These are phyloP conservation scores for Colletotrichum sp. DNA, from an alignment of 2,329 filamentous ascomycete species.

Conservation along the genomic window DNA sequence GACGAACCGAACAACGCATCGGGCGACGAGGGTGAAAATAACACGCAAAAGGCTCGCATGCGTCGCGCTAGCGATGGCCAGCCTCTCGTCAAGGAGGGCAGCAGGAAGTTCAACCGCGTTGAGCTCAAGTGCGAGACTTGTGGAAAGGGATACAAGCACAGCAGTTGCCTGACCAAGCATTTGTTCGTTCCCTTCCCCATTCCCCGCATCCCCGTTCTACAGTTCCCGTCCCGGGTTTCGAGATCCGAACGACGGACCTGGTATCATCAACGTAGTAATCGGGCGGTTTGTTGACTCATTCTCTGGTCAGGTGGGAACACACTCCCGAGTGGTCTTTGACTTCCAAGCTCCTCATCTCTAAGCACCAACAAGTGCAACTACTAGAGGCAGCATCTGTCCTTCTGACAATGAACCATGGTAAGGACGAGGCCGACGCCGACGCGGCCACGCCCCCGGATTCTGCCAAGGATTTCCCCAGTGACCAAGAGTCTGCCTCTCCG, in stretches of 20 bases:
- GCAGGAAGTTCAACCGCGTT: conserved; percentile 80
- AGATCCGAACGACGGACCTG: conserved; percentile 28
- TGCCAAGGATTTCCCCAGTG: conserved; percentile 74
- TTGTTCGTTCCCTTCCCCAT: conserved; percentile 84
- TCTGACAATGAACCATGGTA: conserved; percentile 78
- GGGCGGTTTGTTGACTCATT: conserved; percentile 32
- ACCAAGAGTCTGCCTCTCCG: conserved; percentile 80
- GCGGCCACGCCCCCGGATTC: conserved; percentile 68
- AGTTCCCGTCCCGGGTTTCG: conserved; percentile 21
- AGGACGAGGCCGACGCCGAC: conserved; percentile 52
- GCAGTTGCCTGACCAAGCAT: conserved; percentile 99
- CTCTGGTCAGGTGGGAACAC: conserved; percentile 87
- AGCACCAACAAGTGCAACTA: conserved; percentile 98
- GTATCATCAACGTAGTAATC: neutral
- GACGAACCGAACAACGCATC: conserved; percentile 69
- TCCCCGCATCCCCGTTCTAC: conserved; percentile 40
- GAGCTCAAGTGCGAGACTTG: conserved; percentile 97
- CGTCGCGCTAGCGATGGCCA: conserved; percentile 85
- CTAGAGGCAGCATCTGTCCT: conserved; percentile 97
- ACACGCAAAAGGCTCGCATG: conserved; percentile 53
- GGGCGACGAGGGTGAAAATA: conserved; percentile 56
- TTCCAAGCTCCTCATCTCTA: conserved; percentile 97
- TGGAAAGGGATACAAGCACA: conserved; percentile 99
- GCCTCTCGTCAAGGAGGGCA: conserved; percentile 78
- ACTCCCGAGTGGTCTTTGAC: conserved; percentile 97